Conservation (phyloP, 78 protist species). For the Parvularia atlantis region DNA sequence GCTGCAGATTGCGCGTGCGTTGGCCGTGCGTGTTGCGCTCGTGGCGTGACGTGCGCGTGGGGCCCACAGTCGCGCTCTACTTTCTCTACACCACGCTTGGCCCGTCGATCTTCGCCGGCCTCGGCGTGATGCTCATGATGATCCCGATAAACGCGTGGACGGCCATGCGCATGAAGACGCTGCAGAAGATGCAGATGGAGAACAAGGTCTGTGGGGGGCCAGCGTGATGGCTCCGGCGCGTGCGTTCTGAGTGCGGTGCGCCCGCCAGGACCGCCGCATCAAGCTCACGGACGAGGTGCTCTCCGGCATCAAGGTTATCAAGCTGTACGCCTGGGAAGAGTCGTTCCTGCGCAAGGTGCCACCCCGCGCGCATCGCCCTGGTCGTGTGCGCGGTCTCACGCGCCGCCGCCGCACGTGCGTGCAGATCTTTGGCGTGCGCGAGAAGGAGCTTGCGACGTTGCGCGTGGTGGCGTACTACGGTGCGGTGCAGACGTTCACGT, state of each 20-base stretch:
- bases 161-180: neutral
- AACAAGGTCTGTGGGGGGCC: no score
- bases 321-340: conserved; percentile 67
- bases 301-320: conserved; percentile 59
- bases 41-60: no score
- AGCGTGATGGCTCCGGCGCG: no score
- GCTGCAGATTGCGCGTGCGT: conserved; percentile 15
- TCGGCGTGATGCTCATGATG: conserved; percentile 44
- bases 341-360: conserved; percentile 32
- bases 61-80: conserved; percentile 10
- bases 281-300: conserved; percentile 51
- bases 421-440: conserved; percentile 4
- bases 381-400: no score
- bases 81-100: conserved; percentile 36
- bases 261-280: conserved; percentile 31
- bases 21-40: no score
- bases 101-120: conserved; percentile 34
- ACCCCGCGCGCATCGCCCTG: neutral
- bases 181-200: conserved; percentile 13
- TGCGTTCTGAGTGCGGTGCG: neutral
- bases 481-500: conserved; percentile 28
- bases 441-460: conserved; percentile 25
- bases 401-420: neutral
- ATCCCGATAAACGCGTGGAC: conserved; percentile 33
- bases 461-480: conserved; percentile 8